Evolutionary conservation across 2,329 filamentous ascomycete species (phyloP).

Genomic region (Pestalotiopsis sp.): DNA sequence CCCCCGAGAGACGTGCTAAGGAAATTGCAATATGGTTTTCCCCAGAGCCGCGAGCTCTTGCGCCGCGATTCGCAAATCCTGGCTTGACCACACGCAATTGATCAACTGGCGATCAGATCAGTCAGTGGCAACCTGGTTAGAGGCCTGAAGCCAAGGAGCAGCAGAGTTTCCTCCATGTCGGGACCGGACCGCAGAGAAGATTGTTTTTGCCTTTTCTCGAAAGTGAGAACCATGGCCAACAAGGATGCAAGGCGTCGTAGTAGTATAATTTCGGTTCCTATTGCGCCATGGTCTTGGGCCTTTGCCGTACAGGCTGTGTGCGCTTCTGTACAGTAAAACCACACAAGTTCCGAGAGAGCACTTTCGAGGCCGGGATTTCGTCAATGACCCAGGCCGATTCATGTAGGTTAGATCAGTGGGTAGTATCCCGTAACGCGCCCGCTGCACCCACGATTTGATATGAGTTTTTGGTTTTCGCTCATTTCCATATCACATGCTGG

Average conservation of each 20-base stretch:
- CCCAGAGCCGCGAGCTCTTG: background rate
- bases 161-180: background rate
- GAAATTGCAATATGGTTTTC: constrained; percentile 6
- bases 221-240: too few species aligned
- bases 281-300: too few species aligned
- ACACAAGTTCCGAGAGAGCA: too few species aligned
- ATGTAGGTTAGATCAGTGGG: background rate
- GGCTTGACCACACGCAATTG: constrained; percentile 3
- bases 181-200: background rate
- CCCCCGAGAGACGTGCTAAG: background rate
- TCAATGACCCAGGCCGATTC: too few species aligned
- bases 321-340: too few species aligned
- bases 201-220: background rate
- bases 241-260: too few species aligned
- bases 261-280: too few species aligned
- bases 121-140: background rate
- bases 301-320: too few species aligned
- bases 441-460: background rate
- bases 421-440: background rate
- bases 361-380: too few species aligned
- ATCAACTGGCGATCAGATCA: background rate
- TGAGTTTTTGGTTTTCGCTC: background rate
- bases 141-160: background rate
- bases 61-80: constrained; percentile 1
- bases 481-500: background rate